These are phyloP conservation scores for Kokia cookei DNA, from an alignment of 441 rosid genomes.

Conservation along the genomic window DNA sequence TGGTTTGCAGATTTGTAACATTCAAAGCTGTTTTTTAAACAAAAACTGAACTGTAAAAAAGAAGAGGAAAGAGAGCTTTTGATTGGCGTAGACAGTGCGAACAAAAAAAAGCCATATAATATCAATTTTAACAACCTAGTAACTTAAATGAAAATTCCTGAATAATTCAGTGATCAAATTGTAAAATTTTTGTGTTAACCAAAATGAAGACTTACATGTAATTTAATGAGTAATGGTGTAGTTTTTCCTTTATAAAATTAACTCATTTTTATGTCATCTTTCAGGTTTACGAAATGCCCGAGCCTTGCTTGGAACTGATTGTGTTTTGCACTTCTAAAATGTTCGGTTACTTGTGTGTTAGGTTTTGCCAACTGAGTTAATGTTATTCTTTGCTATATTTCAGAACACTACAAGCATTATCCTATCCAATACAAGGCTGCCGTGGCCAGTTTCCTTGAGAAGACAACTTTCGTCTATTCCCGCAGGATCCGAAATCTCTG, in stretches of 20 bases:
- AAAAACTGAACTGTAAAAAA: no score
- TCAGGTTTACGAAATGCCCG: background rate
- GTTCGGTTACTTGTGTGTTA: background rate
- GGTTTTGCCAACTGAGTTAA: background rate
- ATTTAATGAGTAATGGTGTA: no score
- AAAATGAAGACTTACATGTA: no score
- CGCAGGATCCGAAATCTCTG: conserved; percentile 55
- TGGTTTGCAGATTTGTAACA: no score
- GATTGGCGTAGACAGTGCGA: no score
- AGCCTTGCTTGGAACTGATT: background rate
- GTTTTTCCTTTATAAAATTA: background rate
- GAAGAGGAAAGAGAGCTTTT: no score
- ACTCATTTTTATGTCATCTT: background rate
- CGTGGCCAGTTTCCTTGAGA: conserved; percentile 59
- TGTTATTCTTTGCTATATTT: conserved; percentile 18
- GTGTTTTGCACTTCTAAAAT: background rate
- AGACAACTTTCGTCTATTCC: conserved; percentile 48
- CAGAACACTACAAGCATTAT: conserved; percentile 76
- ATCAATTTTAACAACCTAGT: no score
- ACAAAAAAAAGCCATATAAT: no score
- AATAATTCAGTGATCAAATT: no score
- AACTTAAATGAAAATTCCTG: no score
- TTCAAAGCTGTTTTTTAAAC: no score
- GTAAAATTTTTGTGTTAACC: no score
- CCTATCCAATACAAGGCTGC: conserved; percentile 77